Base-by-base conservation (phyloP, 2,329 filamentous ascomycete species). In the Aspergillus melleus region DNA sequence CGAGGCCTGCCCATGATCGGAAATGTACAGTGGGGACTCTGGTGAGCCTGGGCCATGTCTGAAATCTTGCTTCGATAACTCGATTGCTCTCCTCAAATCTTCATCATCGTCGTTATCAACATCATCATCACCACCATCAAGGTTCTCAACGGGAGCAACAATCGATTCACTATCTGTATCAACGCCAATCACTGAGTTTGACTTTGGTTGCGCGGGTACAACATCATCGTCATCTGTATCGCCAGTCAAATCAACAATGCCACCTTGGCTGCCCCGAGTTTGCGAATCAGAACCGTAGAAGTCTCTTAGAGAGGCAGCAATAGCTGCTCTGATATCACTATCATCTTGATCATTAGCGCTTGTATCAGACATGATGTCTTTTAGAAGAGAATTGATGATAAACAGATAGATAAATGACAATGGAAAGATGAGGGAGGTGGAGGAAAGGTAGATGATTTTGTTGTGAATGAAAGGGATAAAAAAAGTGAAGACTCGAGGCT, bases 81-180 rank as follows among this genome's bases (percentile, higher is more conserved):
- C 66, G 59, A 78, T 72, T 47, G 77, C 71, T 59, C 59, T 65
- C 49, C 72, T 72, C 12, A 79, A 60, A 10, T 76, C 72, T 49
- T 77, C 75, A 36, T 77, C 76, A 0, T 70, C 61, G 4, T 63
- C 59, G 19, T 66, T 56, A 11, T 64, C 60, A 30, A 61, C 56
- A 11, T 60, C 60, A 30, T 62, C 56, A 11, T 60, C 55, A 16
- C 58, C 64, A 12, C 42, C 51, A 29, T 2, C 26, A 29, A 8
- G 5, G 11, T 36, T 36, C 51, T 49, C 54, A 42, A 14, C 24
- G 12, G 54, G 19, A 16, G 42, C 47, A 14, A 9, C 44, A 12
- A 30, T 51, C 19, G 49, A 52, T 32, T 65, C 60, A 14, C 64
- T 55, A n/a, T 64, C 68, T 2, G 64, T 69, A 20, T 71, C 69